Percentiles rank a stretch among this genome's conserved stretches.
Conservation (phyloP, 2,329 filamentous ascomycete species). For the Diaporthe nobilis region DNA sequence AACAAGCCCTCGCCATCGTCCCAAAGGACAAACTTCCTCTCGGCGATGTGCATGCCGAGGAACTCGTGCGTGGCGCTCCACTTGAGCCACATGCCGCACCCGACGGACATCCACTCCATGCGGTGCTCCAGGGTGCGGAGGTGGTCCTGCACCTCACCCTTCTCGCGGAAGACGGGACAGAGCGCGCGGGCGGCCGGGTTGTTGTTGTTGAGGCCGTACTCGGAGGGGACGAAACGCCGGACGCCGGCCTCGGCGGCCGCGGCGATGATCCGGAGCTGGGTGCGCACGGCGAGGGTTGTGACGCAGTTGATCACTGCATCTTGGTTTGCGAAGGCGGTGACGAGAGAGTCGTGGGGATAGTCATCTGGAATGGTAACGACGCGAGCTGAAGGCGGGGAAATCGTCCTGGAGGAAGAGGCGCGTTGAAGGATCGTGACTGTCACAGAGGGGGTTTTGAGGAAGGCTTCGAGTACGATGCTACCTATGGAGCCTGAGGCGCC, state of each 20-base stretch:
- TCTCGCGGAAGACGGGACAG: conserved; percentile 47
- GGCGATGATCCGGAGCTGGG: conserved; percentile 67
- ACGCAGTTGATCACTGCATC: conserved; percentile 60
- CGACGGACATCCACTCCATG: conserved; percentile 51
- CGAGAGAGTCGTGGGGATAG: conserved; percentile 47
- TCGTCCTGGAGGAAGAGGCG: conserved; percentile 46
- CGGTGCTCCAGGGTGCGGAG: conserved; percentile 45
- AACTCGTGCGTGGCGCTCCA: conserved; percentile 49
- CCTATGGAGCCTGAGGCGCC: conserved; percentile 14
- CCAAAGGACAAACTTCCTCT: conserved; percentile 47
- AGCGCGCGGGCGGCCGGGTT: conserved; percentile 47
- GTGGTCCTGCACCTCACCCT: conserved; percentile 49
- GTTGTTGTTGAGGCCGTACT: conserved; percentile 60
- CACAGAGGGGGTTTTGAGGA: not conserved
- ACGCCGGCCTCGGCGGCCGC: conserved; percentile 69
- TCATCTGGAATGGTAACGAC: conserved; percentile 48
- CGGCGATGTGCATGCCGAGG: conserved; percentile 44
- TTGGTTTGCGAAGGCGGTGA: conserved; percentile 46
- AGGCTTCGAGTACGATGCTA: not conserved
- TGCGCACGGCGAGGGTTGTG: conserved; percentile 47
- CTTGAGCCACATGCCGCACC: conserved; percentile 49
- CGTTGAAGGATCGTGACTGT: conserved; percentile 43
- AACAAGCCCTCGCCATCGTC: conserved; percentile 53
- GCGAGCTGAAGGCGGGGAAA: conserved; percentile 42
- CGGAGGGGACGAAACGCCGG: conserved; percentile 67